These are phyloP conservation scores for Peterozyma toletana DNA, from an alignment of 805 yeast genomes.

Conservation along the genomic window DNA sequence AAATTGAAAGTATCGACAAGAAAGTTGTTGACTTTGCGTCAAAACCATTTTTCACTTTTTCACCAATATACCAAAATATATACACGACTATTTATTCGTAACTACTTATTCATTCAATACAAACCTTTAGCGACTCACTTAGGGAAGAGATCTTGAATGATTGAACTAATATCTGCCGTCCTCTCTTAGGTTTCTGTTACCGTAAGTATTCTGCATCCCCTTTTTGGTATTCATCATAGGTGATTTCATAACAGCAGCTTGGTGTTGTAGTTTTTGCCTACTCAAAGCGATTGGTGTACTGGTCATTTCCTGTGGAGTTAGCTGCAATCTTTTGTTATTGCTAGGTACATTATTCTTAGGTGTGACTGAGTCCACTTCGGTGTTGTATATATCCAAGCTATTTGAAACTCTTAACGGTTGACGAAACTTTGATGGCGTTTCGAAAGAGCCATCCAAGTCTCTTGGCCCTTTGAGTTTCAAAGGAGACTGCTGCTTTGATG, in stretches of 20 bases:
- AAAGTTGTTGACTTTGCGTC: too few species aligned
- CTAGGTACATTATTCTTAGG: neutral
- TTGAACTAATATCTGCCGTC: too few species aligned
- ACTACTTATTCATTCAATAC: too few species aligned
- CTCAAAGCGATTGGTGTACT: neutral
- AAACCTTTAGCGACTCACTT: too few species aligned
- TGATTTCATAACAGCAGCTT: neutral
- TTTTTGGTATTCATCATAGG: neutral
- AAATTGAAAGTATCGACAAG: too few species aligned
- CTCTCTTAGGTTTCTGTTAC: too few species aligned
- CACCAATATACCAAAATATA: too few species aligned
- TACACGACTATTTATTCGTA: too few species aligned
- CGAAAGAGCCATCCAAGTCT: constrained; percentile 10
- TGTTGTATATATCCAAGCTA: too few species aligned
- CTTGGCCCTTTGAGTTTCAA: constrained; percentile 21
- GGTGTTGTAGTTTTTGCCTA: neutral
- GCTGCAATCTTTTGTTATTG: neutral
- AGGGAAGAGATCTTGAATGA: too few species aligned
- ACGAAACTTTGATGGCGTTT: neutral
- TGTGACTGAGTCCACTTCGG: neutral
- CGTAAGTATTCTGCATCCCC: neutral
- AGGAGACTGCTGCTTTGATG: neutral
- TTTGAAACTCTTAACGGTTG: constrained; percentile 7
- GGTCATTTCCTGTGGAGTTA: neutral
- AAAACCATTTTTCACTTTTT: too few species aligned